A percentile compares a stretch with the other conserved stretches of the same genome.
These are phyloP conservation scores for Oryza punctata DNA, from an alignment of 176 grass and related monocot genomes.

Conservation along the genomic window DNA sequence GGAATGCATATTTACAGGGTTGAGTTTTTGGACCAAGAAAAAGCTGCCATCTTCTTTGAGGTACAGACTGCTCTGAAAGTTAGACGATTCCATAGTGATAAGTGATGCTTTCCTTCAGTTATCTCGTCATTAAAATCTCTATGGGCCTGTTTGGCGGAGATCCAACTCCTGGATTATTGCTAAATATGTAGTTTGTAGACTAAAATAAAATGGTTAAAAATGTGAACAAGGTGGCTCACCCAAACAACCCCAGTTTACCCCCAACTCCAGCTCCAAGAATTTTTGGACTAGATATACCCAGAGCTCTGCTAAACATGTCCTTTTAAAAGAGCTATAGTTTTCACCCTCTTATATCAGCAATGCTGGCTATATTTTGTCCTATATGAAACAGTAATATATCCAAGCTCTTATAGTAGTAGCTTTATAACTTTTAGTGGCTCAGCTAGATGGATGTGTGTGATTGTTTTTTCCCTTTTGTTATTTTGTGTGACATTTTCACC, in stretches of 20 bases:
- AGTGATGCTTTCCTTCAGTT: slow-evolving; percentile 32
- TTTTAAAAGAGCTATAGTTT: neutral
- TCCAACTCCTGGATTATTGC: neutral
- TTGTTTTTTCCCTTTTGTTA: neutral
- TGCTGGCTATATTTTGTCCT: neutral
- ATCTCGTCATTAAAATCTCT: slow-evolving; percentile 17
- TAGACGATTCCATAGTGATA: slow-evolving; percentile 26
- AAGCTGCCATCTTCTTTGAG: slow-evolving; percentile 80
- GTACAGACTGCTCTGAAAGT: slow-evolving; percentile 43
- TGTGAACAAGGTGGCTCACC: neutral
- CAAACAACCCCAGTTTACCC: neutral
- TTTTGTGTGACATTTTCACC: neutral
- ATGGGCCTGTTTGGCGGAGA: neutral
- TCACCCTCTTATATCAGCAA: slow-evolving; percentile 5
- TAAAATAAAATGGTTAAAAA: neutral
- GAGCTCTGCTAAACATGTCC: neutral
- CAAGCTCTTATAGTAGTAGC: neutral
- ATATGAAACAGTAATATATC: slow-evolving; percentile 4
- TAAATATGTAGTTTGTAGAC: neutral
- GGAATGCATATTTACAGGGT: slow-evolving; percentile 57
- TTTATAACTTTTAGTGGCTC: neutral
- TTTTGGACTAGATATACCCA: neutral
- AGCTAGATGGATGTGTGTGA: slow-evolving; percentile 10
- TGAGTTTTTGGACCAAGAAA: slow-evolving; percentile 87
- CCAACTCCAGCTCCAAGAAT: neutral